phyloP scores from a whole-genome alignment of 2,329 filamentous ascomycete genomes.

The Endoconidiophora polonica region DNA sequence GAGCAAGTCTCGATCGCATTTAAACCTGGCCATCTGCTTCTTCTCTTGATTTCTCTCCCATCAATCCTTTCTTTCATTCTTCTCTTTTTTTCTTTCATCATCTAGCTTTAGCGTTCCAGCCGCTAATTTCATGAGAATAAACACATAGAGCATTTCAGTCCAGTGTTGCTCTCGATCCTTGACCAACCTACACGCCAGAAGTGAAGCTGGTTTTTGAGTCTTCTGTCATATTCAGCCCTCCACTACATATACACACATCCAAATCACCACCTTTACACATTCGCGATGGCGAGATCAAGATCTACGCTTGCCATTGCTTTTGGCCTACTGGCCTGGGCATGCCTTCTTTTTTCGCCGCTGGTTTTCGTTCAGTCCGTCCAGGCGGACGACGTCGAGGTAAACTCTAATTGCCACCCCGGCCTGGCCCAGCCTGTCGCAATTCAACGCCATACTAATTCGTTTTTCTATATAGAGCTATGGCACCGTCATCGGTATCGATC shows the following conservation, averaged over 20 bases:
- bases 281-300: conserved; percentile 38
- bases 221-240: conserved; percentile 4
- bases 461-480: conserved; percentile 40
- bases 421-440: background rate
- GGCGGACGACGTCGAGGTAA: conserved; percentile 49
- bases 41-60: conserved; percentile 7
- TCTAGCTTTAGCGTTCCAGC: conserved; percentile 12
- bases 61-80: conserved; percentile 16
- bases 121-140: conserved; percentile 1
- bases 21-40: background rate
- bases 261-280: conserved; percentile 15
- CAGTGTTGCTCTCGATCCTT: background rate
- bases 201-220: conserved; percentile 14
- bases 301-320: conserved; percentile 61
- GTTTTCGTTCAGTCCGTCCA: conserved; percentile 66
- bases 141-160: background rate
- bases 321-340: conserved; percentile 82
- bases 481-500: conserved; percentile 85
- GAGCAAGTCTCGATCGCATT: background rate
- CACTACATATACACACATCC: background rate
- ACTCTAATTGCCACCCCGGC: background rate
- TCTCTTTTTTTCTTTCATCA: conserved; percentile 14
- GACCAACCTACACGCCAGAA: background rate
- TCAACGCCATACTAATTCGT: background rate
- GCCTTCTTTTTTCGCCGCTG: conserved; percentile 74